Evolutionary conservation across 1,139 yeast species (phyloP).

Genomic region (Wickerhamomyces sp.): DNA sequence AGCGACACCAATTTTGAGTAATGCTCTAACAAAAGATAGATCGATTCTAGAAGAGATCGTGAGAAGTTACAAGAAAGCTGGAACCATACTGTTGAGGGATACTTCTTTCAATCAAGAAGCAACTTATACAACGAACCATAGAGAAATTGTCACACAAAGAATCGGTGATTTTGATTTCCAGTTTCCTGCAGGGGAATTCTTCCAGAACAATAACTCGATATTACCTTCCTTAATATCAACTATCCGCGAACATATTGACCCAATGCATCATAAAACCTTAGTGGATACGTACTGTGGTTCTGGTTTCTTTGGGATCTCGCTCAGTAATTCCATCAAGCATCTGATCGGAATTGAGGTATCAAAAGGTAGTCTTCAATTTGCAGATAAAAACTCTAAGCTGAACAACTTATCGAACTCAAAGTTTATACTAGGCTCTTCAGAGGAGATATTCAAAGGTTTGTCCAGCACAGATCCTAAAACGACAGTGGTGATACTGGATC

Average conservation of each 20-base stretch:
- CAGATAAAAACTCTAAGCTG: conserved; percentile 59
- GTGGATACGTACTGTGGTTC: conserved; percentile 92
- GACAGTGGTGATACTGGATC: conserved; percentile 82
- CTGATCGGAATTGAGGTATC: conserved; percentile 84
- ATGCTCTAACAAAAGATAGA: conserved; percentile 60
- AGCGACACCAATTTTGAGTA: conserved; percentile 64
- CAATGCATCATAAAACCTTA: conserved; percentile 47
- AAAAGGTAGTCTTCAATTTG: conserved; percentile 73
- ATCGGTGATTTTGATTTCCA: conserved; percentile 55
- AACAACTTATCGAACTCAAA: conserved; percentile 61
- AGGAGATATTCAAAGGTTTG: conserved; percentile 56
- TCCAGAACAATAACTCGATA: conserved; percentile 82
- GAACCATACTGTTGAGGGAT: conserved; percentile 71
- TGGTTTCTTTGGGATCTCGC: conserved; percentile 74
- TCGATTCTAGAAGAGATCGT: conserved; percentile 38
- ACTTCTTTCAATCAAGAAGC: conserved; percentile 35
- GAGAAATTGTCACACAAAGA: conserved; percentile 62
- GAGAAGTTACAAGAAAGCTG: conserved; percentile 57
- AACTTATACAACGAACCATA: conserved; percentile 46
- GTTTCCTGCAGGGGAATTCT: conserved; percentile 80
- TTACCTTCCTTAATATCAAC: conserved; percentile 63
- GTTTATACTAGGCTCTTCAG: conserved; percentile 78
- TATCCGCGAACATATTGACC: conserved; percentile 51
- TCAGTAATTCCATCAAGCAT: conserved; percentile 58
- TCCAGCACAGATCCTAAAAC: conserved; percentile 36